Base-by-base conservation (phyloP, 805 yeast genomes). In the Starmerella cellae region DNA sequence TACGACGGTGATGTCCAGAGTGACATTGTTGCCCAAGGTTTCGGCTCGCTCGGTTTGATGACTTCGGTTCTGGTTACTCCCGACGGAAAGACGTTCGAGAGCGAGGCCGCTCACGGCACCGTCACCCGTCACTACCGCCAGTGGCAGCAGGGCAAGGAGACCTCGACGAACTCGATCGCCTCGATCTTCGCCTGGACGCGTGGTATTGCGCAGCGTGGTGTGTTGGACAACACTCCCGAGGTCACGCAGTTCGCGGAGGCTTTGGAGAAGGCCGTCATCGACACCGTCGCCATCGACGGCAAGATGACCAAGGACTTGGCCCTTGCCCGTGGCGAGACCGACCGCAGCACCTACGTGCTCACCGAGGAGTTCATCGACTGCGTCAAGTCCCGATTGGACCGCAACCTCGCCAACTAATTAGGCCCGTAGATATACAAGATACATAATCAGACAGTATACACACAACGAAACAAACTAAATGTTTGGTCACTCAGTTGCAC, bases 61-160 rank as follows among this genome's bases (percentile, higher is more conserved):
- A 85, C 97, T 26, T 88, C 97, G 2, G 94, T 84, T n/a, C 73
- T 88, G 54, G 75, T 85, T 59, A 77, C 96, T n/a, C 93, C 96
- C 39, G 96, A 88, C 63, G 96, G 96, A 21, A 82, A 82, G 68
- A 79, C 95, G 13, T 87, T 83, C 62, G 96, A 88, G 69, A 69
- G 85, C 42, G 97, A 88, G 70, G 97, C 97, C 46, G 97, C 97
- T n/a, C 97, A 88, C 62, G 97, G 97, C 44, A 88, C 97, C 13
- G 97, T 88, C 55, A 88, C 96, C 37, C 82, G 97, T 68, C 97
- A 88, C 64, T 88, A 73, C 69, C 81, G 96, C 69, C 91, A 79
- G 66, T 84, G 83, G 65, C 96, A 88, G 68, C 82, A 81, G 65
- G 97, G 97, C 52, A 82, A 85, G 63, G 96, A 87, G 67, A 88